Conservation (phyloP, 805 yeast species). For the Saturnispora halmiae region DNA sequence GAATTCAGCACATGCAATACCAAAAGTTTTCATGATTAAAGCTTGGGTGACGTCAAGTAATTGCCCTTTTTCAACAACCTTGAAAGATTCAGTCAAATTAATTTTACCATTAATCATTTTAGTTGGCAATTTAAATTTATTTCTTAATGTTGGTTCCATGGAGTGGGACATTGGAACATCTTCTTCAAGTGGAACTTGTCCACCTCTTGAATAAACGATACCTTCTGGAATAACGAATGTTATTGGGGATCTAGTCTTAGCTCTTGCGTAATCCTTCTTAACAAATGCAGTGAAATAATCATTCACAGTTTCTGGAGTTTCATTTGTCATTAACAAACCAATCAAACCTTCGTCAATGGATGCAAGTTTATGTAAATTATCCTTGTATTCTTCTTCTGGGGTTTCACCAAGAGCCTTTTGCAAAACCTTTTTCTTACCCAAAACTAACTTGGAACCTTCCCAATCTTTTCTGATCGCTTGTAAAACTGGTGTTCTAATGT, state of each 20-base stretch:
- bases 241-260: constrained; percentile 77
- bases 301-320: constrained; percentile 76
- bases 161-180: constrained; percentile 97
- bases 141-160: constrained; percentile 86
- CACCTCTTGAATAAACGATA: constrained; percentile 89
- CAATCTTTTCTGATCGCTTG: constrained; percentile 91
- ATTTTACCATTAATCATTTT: constrained; percentile 85
- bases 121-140: constrained; percentile 84
- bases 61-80: constrained; percentile 75
- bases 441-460: constrained; percentile 78
- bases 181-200: constrained; percentile 79
- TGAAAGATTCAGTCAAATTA: constrained; percentile 61
- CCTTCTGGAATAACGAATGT: constrained; percentile 86
- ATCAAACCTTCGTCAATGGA: constrained; percentile 64
- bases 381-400: constrained; percentile 83
- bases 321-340: constrained; percentile 85
- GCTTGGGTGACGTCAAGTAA: constrained; percentile 84
- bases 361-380: constrained; percentile 64
- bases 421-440: constrained; percentile 90
- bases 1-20: constrained; percentile 88
- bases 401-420: constrained; percentile 87
- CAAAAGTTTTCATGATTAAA: constrained; percentile 85
- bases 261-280: constrained; percentile 80
- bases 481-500: constrained; percentile 91
- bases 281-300: constrained; percentile 76